Percentiles rank a stretch among this genome's conserved stretches.
Evolutionary conservation across 164 flowering plant species (phyloP).

Genomic region (Berberis vulgaris): DNA sequence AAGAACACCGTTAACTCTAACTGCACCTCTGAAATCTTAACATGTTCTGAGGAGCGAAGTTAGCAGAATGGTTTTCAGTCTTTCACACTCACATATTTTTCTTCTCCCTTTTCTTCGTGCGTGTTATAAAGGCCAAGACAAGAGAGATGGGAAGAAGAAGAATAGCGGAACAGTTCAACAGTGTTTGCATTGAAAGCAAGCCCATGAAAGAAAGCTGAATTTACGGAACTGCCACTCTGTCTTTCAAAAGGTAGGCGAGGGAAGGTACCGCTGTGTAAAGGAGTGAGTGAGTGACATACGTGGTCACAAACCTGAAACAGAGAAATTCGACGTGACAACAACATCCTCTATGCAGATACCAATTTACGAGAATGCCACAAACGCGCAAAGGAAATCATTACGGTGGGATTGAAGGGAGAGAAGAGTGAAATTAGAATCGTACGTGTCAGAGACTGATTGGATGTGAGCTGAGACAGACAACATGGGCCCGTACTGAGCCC

Average conservation of each 20-base stretch:
- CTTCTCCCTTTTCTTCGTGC: too few species aligned
- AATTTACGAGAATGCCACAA: slow-evolving; percentile 6
- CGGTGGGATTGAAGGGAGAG: background rate
- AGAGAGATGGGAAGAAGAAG: background rate
- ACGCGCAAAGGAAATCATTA: background rate
- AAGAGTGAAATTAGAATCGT: background rate
- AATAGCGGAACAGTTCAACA: background rate
- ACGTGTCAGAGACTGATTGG: slow-evolving; percentile 12
- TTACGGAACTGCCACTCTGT: slow-evolving; percentile 8
- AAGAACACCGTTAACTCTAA: too few species aligned
- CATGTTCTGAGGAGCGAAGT: too few species aligned
- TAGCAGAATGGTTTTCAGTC: too few species aligned
- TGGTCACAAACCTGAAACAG: slow-evolving; percentile 4
- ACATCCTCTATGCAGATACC: background rate
- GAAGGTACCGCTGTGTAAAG: slow-evolving; percentile 2
- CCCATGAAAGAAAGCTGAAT: background rate
- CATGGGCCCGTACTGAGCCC: background rate
- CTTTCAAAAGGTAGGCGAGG: slow-evolving; percentile 5
- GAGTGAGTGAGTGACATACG: background rate
- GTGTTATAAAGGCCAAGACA: background rate
- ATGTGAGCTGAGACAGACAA: background rate
- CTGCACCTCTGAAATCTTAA: too few species aligned
- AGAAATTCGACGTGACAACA: background rate
- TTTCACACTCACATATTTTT: too few species aligned
- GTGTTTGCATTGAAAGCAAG: background rate